Evolutionary conservation across 441 rosid species (phyloP).

Genomic region (Syzygium syzygioides): DNA sequence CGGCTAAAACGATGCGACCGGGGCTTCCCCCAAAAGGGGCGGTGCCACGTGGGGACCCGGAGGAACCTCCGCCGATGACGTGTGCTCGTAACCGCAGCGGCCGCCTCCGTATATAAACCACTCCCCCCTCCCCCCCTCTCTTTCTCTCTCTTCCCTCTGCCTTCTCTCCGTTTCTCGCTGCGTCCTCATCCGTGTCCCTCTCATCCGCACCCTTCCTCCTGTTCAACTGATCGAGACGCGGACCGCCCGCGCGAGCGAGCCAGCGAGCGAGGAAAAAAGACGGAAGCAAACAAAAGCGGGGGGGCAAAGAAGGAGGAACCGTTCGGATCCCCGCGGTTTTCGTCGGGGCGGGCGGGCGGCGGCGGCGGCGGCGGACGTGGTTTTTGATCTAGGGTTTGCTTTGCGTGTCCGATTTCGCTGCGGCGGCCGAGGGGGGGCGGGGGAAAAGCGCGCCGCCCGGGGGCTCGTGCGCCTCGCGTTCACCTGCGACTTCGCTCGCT

Average conservation of each 20-base stretch:
- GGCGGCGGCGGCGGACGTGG: not conserved
- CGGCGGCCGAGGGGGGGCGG: not conserved
- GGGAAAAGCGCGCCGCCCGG: too few relatives aligned
- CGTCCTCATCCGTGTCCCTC: constrained; percentile 34
- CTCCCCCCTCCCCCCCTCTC: not conserved
- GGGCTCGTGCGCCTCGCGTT: not conserved
- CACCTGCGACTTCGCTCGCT: not conserved
- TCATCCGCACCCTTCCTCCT: not conserved
- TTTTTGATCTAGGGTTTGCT: constrained; percentile 16
- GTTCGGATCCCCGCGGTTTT: not conserved
- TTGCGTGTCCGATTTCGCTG: not conserved
- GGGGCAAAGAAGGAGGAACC: not conserved
- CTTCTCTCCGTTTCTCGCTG: not conserved
- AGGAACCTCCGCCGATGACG: constrained; percentile 28
- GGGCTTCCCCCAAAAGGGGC: not conserved
- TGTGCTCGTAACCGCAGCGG: constrained; percentile 29
- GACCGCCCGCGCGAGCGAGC: not conserved
- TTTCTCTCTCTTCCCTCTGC: not conserved
- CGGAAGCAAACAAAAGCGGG: not conserved
- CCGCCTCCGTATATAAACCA: constrained; percentile 55
- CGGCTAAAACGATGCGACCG: not conserved
- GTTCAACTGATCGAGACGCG: constrained; percentile 18
- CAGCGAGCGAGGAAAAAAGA: not conserved
- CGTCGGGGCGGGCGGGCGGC: too few relatives aligned
- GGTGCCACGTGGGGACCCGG: constrained; percentile 37